phyloP scores from a whole-genome alignment of 2,329 filamentous ascomycete species.

The Fusarium falciforme region DNA sequence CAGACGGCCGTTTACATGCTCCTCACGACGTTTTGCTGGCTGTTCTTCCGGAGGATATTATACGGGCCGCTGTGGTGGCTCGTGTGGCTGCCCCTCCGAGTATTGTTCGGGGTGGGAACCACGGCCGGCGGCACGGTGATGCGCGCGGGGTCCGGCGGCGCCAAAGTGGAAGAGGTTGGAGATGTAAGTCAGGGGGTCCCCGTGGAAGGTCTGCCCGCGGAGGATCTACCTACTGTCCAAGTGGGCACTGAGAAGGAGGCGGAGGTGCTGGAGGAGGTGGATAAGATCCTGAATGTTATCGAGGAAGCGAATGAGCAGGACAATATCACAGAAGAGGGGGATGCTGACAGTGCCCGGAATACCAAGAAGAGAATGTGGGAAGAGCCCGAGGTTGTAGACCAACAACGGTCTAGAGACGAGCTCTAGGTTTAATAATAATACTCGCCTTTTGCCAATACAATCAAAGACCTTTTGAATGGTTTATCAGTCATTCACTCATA shows the following conservation, averaged over 20 bases:
- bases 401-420: slow-evolving; percentile 53
- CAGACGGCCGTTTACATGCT: slow-evolving; percentile 90
- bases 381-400: slow-evolving; percentile 40
- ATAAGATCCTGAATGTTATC: slow-evolving; percentile 63
- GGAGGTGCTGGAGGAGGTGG: slow-evolving; percentile 65
- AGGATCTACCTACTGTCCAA: slow-evolving; percentile 62
- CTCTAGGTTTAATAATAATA: slow-evolving; percentile 39
- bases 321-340: slow-evolving; percentile 28
- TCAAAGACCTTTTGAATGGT: not conserved
- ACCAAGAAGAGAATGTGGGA: slow-evolving; percentile 47
- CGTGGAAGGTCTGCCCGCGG: slow-evolving; percentile 52
- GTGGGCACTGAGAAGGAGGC: slow-evolving; percentile 49
- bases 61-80: slow-evolving; percentile 95
- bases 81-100: slow-evolving; percentile 81
- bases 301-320: slow-evolving; percentile 48
- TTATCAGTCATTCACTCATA: not conserved
- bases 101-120: slow-evolving; percentile 70
- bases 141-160: slow-evolving; percentile 43
- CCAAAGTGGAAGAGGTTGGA: slow-evolving; percentile 40
- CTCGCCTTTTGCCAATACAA: not conserved
- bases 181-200: slow-evolving; percentile 44
- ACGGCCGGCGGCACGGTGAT: slow-evolving; percentile 66
- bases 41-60: slow-evolving; percentile 84
- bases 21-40: slow-evolving; percentile 81
- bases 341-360: slow-evolving; percentile 32